Conservation (phyloP, 2,329 filamentous ascomycete species). For the Alternaria gansuensis region DNA sequence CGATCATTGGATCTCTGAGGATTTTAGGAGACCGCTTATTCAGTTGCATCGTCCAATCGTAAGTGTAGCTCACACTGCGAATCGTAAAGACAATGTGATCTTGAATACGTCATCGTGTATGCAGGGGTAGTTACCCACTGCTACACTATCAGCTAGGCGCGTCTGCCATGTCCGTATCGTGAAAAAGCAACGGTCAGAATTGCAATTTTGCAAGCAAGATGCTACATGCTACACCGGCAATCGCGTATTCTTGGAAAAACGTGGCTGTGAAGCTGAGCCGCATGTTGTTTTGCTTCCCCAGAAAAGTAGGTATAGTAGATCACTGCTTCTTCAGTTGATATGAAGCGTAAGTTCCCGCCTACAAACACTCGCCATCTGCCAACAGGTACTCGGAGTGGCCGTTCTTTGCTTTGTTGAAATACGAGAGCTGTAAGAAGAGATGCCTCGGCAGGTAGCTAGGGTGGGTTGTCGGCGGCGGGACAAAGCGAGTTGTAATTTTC, state of each 20-base stretch:
- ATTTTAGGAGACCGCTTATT: conserved; percentile 13
- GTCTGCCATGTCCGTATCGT: conserved; percentile 1
- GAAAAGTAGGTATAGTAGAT: conserved; percentile 6
- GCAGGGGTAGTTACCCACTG: background rate
- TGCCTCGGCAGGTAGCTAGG: background rate
- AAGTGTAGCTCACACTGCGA: conserved; percentile 14
- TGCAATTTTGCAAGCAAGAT: conserved; percentile 8
- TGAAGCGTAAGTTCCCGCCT: conserved; percentile 5
- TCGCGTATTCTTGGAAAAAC: background rate
- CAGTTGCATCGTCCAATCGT: conserved; percentile 15
- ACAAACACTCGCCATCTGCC: background rate
- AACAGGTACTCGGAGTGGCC: conserved; percentile 4
- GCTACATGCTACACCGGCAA: conserved; percentile 11
- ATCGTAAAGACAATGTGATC: background rate
- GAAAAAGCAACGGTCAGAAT: background rate
- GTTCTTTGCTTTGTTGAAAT: conserved; percentile 3
- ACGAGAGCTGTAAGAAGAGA: conserved; percentile 1
- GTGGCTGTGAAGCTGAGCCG: background rate
- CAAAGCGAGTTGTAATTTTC: conserved; percentile 1
- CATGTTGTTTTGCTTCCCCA: conserved; percentile 1
- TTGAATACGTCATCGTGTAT: conserved; percentile 3
- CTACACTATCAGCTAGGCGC: conserved; percentile 2
- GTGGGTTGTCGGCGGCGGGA: background rate
- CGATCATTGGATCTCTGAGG: conserved; percentile 21
- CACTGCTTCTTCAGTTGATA: conserved; percentile 4